Conservation (phyloP, 495 filamentous ascomycete species). For the Neurospora sp. region DNA sequence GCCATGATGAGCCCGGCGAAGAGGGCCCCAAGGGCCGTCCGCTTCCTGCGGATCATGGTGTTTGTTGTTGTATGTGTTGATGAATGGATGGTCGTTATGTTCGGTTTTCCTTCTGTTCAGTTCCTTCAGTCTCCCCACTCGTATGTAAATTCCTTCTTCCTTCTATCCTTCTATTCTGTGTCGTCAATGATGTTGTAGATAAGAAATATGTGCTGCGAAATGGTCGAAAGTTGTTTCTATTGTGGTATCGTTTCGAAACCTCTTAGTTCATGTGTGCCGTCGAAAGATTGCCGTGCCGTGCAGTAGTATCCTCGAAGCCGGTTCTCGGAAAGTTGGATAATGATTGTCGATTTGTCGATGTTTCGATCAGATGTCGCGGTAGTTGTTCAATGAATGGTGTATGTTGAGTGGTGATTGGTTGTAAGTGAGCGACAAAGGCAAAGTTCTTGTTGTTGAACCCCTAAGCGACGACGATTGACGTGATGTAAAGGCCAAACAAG, state of each 20-base stretch:
- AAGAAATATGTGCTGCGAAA: not conserved
- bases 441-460: not conserved
- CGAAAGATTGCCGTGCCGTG: not conserved
- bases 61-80: not conserved
- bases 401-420: not conserved
- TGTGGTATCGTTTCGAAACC: not conserved
- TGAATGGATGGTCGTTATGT: not conserved
- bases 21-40: conserved; percentile 17
- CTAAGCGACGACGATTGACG: not conserved
- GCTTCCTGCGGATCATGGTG: not conserved
- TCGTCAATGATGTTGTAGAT: not conserved
- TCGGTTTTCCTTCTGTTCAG: not conserved
- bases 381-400: not conserved
- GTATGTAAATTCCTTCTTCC: not conserved
- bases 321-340: not conserved
- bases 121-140: not conserved
- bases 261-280: not conserved
- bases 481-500: conserved; percentile 12
- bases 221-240: not conserved
- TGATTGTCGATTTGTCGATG: not conserved
- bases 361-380: not conserved
- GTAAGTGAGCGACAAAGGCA: conserved; percentile 3
- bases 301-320: not conserved
- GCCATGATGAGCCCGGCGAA: conserved; percentile 24
- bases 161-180: not conserved